These are phyloP conservation scores for Kodamaea jinghongensis DNA, from an alignment of 805 yeast genomes.

Conservation along the genomic window DNA sequence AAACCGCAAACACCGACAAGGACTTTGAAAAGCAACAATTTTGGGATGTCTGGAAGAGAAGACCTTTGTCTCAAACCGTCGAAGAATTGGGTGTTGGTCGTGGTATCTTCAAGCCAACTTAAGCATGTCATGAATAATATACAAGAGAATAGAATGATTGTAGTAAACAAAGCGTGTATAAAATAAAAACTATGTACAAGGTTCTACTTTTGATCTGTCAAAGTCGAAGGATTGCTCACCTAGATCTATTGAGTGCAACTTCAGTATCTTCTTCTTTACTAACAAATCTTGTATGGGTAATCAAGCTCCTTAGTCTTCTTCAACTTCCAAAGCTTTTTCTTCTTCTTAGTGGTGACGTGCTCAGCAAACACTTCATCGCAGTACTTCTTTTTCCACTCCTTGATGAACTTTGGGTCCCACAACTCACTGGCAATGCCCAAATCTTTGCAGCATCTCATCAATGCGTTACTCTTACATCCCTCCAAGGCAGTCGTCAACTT, in stretches of 20 bases:
- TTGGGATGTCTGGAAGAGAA: constrained; percentile 79
- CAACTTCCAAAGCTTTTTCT: constrained; percentile 86
- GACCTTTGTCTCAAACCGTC: constrained; percentile 77
- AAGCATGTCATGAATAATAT: neutral
- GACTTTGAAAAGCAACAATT: constrained; percentile 48
- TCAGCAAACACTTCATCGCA: constrained; percentile 88
- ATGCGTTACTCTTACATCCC: constrained; percentile 94
- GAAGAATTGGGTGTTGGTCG: constrained; percentile 70
- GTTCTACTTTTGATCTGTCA: too few relatives aligned
- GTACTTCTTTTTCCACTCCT: constrained; percentile 35
- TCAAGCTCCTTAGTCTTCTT: constrained; percentile 79
- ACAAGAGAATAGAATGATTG: too few relatives aligned
- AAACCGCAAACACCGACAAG: constrained; percentile 38
- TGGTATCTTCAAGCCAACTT: constrained; percentile 44
- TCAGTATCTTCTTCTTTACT: too few relatives aligned
- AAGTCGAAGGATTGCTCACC: too few relatives aligned
- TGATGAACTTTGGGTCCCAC: constrained; percentile 93
- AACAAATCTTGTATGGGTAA: constrained; percentile 67
- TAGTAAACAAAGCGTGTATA: too few relatives aligned
- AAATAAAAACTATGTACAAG: too few relatives aligned
- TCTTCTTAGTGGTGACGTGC: constrained; percentile 74
- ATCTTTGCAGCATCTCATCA: constrained; percentile 98
- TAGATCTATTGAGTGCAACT: too few relatives aligned
- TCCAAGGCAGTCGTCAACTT: constrained; percentile 95
- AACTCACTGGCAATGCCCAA: constrained; percentile 94